Base-by-base conservation (phyloP, 139 green algal species). In the Coelastrella sp. region DNA sequence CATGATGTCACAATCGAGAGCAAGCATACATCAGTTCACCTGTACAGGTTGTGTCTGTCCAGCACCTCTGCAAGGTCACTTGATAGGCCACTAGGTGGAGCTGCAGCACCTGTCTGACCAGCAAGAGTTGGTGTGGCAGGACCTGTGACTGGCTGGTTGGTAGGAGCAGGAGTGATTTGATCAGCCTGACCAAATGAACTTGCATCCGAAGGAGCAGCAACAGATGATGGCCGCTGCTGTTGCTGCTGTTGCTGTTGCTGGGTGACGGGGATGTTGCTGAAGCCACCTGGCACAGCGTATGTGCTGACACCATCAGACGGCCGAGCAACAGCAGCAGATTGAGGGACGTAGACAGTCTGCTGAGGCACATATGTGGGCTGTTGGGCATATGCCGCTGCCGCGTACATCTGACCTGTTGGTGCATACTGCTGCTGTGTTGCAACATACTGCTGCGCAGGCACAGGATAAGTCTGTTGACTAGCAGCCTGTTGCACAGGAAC, bases 11-110 rank as follows among this genome's bases (percentile, higher is more conserved):
- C 63, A 4, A 22, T 7, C 5, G 63, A 72, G 63, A 72, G 12
- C 12, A 14, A 72, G 12, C 12, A 5, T 22, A 72, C 63, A 72
- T 14, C 63, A 17, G 15, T 19, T 81, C 59, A 49, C 63, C 70
- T 80, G 65, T 81, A 75, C 9, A 10, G 61, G 87, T 81, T 81
- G 49, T 86, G 87, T 57, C 35, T 35, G 49, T 70, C 59, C n/a
- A 87, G n/a, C 25, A 66, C 59, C 22, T 58, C 19, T n/a, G 24
- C 35, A 65, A 86, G 76, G 35, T 82, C 60, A 7, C 20, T 22
- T 14, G 85, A 58, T 59, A 90, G 56, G 10, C 27, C 25, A 19
- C 8, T 73, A 59, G 66, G 57, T 27, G 63, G 11, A 6, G 17
- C 11, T 22, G 63, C 63, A 15, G 63, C 63, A 9, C 19, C 63